Conservation (phyloP, 1,284 basidiomycete species). For the Jaminaea rosea region DNA sequence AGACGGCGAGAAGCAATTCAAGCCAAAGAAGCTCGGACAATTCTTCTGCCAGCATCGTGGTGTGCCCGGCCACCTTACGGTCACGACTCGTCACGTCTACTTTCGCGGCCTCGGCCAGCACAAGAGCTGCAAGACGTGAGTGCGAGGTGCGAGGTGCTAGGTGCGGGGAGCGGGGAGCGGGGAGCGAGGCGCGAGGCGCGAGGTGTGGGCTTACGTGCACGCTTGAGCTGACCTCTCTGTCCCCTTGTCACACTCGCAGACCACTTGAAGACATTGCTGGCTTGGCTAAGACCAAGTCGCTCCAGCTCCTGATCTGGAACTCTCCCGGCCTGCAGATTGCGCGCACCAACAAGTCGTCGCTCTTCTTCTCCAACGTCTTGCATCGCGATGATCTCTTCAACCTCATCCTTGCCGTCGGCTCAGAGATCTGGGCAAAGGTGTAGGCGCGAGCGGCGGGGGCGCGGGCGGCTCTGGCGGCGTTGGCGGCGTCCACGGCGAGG, state of each 20-base stretch:
- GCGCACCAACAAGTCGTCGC: slow-evolving; percentile 24
- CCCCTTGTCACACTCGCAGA: background rate
- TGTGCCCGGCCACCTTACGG: slow-evolving; percentile 21
- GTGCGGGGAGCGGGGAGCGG: too few relatives aligned
- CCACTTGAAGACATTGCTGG: slow-evolving; percentile 31
- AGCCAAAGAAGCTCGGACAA: slow-evolving; percentile 36
- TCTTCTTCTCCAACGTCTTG: slow-evolving; percentile 35
- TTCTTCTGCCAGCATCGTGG: slow-evolving; percentile 46
- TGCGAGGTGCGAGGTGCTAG: too few relatives aligned
- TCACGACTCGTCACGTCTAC: slow-evolving; percentile 13
- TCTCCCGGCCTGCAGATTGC: slow-evolving; percentile 36
- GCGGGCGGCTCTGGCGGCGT: too few relatives aligned
- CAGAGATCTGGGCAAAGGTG: too few relatives aligned
- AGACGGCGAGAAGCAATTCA: slow-evolving; percentile 10
- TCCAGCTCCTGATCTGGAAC: slow-evolving; percentile 35
- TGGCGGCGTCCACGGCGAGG: too few relatives aligned
- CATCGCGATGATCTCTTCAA: slow-evolving; percentile 45
- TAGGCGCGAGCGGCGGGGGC: too few relatives aligned
- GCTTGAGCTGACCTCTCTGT: background rate
- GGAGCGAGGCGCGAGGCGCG: too few relatives aligned
- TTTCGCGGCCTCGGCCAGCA: slow-evolving; percentile 22
- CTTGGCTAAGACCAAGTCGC: slow-evolving; percentile 41
- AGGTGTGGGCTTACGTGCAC: too few relatives aligned
- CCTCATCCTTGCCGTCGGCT: slow-evolving; percentile 34
- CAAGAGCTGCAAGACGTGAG: slow-evolving; percentile 23